Percentiles rank a stretch among this genome's conserved stretches.
Conservation (phyloP, 495 filamentous ascomycete genomes). For the Talaromyces liani region DNA sequence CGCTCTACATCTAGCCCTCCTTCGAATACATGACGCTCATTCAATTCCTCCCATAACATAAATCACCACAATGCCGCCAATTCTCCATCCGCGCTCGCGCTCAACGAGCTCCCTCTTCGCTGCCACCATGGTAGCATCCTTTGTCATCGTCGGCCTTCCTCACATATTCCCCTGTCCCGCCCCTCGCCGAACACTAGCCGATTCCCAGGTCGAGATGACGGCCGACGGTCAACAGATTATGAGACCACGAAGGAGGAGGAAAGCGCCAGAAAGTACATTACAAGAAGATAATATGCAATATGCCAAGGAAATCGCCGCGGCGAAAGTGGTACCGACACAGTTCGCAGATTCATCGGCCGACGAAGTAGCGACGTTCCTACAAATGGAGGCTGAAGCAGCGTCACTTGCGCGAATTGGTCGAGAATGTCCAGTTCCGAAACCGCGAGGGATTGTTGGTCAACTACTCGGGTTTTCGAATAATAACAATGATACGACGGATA, state of each 20-base stretch:
- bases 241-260: constrained; percentile 24
- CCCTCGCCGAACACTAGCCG: constrained; percentile 64
- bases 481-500: neutral
- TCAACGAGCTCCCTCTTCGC: constrained; percentile 90
- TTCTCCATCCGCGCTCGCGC: constrained; percentile 87
- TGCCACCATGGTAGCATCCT: constrained; percentile 82
- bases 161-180: constrained; percentile 92
- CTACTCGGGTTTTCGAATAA: constrained; percentile 57
- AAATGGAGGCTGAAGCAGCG: constrained; percentile 39
- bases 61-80: constrained; percentile 61
- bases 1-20: neutral
- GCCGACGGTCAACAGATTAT: constrained; percentile 39
- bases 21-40: neutral
- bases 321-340: constrained; percentile 8
- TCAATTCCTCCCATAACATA: constrained; percentile 1
- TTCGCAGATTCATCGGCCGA: constrained; percentile 23
- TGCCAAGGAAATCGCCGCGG: constrained; percentile 10
- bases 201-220: constrained; percentile 51
- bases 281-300: constrained; percentile 17
- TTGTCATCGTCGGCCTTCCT: constrained; percentile 84
- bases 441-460: constrained; percentile 63
- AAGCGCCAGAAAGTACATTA: constrained; percentile 11
- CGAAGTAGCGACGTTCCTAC: constrained; percentile 36
- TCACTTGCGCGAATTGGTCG: constrained; percentile 21
- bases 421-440: constrained; percentile 82